Percentiles rank a stretch among this genome's conserved stretches.
These are phyloP conservation scores for Catunica adiposa DNA, from an alignment of 2,329 filamentous ascomycete species.

Conservation along the genomic window DNA sequence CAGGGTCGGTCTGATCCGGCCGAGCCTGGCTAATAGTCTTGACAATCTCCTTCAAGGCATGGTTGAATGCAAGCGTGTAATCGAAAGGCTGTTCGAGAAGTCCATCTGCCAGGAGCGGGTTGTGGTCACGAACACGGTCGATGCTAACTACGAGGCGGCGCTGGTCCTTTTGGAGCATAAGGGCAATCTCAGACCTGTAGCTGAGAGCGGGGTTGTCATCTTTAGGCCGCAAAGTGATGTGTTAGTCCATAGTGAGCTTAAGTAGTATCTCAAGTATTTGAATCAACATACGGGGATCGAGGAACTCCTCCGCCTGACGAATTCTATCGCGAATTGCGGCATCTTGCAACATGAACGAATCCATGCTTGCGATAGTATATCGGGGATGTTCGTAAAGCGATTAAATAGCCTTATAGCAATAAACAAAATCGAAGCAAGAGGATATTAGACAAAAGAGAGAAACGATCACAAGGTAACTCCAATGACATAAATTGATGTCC, in stretches of 20 bases:
- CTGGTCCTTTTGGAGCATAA: conserved; percentile 54
- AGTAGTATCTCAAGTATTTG: conserved; percentile 4
- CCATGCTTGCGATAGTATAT: conserved; percentile 35
- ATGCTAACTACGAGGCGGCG: conserved; percentile 56
- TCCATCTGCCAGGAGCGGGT: conserved; percentile 58
- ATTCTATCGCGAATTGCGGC: conserved; percentile 71
- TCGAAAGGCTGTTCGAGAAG: conserved; percentile 79
- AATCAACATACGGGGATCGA: conserved; percentile 63
- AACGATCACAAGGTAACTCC: background rate
- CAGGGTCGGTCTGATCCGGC: conserved; percentile 57
- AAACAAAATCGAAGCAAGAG: background rate
- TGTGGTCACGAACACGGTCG: conserved; percentile 83
- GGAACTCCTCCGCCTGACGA: conserved; percentile 76
- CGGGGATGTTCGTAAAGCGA: background rate
- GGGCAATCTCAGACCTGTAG: conserved; percentile 77
- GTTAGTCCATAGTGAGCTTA: background rate
- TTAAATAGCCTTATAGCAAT: background rate
- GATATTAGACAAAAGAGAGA: background rate
- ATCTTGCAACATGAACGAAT: conserved; percentile 61
- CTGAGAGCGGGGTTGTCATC: conserved; percentile 44
- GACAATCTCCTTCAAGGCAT: conserved; percentile 76
- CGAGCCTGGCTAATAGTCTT: conserved; percentile 61
- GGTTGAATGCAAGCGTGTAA: conserved; percentile 73
- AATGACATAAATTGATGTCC: background rate
- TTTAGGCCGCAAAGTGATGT: conserved; percentile 17